Conservation (phyloP, 441 rosid species). For the Brassica balearica region DNA sequence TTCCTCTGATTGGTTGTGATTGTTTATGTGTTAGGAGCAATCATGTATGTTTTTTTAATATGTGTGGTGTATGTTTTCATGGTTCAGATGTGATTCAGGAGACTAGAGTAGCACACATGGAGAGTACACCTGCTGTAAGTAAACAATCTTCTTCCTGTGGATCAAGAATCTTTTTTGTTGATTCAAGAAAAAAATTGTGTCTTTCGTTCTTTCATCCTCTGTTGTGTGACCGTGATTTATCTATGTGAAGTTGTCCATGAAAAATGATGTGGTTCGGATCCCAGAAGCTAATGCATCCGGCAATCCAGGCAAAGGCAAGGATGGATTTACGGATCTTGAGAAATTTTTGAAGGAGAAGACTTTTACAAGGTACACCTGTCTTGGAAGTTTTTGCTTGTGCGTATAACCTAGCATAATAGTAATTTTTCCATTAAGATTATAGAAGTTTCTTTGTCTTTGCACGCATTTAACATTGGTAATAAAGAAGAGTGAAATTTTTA, state of each 20-base stretch:
- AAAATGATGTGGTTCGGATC: slow-evolving; percentile 49
- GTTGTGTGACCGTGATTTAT: slow-evolving; percentile 24
- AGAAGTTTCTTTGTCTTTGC: slow-evolving; percentile 4
- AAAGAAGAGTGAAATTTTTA: neutral
- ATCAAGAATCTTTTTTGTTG: neutral
- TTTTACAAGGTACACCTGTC: slow-evolving; percentile 42
- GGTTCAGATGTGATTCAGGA: slow-evolving; percentile 41
- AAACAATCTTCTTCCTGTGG: slow-evolving; percentile 16
- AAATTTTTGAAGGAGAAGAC: slow-evolving; percentile 40
- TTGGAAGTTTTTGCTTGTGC: slow-evolving; percentile 9
- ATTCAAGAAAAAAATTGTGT: too few relatives aligned
- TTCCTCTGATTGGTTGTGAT: neutral
- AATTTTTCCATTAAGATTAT: neutral
- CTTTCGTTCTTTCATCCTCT: neutral
- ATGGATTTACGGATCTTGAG: slow-evolving; percentile 47
- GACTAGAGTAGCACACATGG: slow-evolving; percentile 25
- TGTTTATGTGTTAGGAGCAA: slow-evolving; percentile 4
- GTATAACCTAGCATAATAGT: neutral
- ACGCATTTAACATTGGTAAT: neutral
- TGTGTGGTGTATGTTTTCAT: slow-evolving; percentile 27
- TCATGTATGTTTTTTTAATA: slow-evolving; percentile 19
- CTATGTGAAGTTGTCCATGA: slow-evolving; percentile 35
- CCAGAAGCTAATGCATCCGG: slow-evolving; percentile 43
- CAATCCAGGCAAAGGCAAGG: slow-evolving; percentile 39
- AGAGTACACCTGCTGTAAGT: slow-evolving; percentile 32